Evolutionary conservation across 2,329 filamentous ascomycete genomes (phyloP), one percentile per base, ranked within the genome.

Genomic region (Plenodomus biglobosus): DNA sequence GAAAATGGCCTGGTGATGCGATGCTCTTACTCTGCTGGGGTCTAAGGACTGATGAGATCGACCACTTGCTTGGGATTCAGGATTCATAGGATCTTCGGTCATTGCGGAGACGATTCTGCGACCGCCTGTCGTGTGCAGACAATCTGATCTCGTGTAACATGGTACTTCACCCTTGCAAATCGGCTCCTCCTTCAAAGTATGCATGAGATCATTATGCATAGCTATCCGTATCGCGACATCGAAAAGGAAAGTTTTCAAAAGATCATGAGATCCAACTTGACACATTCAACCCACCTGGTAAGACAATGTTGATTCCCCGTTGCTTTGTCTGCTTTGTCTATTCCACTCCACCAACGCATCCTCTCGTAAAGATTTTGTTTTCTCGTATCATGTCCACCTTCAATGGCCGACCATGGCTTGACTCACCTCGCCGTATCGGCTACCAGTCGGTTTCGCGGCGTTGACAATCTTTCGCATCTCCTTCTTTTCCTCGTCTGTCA

Each of bases 391-490:
- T 15, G 3, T 32, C 35, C 44, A 32, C 27, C 3, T 32, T 27
- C 44, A 61, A 34, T 62, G 56, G 1, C 59, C 52, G n/a, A 58
- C 58, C 50, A 52, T 42, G 2, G 45, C 42, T 42, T 58, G 53
- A 11, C 34, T 21, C 18, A 36, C 22, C 43, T 35, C 1, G 44
- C 59, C 65, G 47, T 74, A 76, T 45, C 73, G 59, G 8, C 50
- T 48, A 5, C 73, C 73, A 18, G 46, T 45, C 2, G 69, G 61
- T 55, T 78, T 80, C 0, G 78, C 80, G 5, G 44, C 42, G 39
- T 62, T 53, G 10, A 58, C 37, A 19, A 59, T 53, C 40, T 39
- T 50, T 17, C 61, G 47, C 45, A 65, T 61, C 42, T 60, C 50
- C 24, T n/a, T 20, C 42, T 51, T 49, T 54, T 64, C 62, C 20